Evolutionary conservation across 2,329 filamentous ascomycete species (phyloP).

Genomic region (Verruconis gallopava): DNA sequence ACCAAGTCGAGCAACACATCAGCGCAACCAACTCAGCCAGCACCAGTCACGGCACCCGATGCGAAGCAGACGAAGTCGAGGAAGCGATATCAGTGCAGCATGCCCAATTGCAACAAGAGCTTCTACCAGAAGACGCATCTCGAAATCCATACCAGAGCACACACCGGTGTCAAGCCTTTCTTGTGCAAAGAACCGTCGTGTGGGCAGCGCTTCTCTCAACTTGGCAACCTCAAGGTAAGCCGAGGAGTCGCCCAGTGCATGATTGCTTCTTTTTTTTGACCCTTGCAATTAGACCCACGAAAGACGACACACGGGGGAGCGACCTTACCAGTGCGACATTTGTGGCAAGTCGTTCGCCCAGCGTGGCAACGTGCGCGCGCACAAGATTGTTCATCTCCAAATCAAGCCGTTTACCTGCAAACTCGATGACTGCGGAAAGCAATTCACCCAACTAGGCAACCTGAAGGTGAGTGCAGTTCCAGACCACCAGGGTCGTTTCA

Average conservation of each 20-base stretch:
- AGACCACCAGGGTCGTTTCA: not conserved
- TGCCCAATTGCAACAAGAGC: constrained; percentile 62
- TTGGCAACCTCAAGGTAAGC: constrained; percentile 74
- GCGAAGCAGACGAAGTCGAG: constrained; percentile 28
- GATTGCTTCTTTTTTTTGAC: no score
- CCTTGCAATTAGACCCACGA: constrained; percentile 56
- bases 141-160: constrained; percentile 75
- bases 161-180: constrained; percentile 84
- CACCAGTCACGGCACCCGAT: constrained; percentile 16
- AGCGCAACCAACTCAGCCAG: constrained; percentile 17
- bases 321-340: constrained; percentile 65
- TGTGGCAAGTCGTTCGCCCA: constrained; percentile 79
- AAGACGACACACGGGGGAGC: constrained; percentile 75
- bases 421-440: constrained; percentile 72
- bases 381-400: constrained; percentile 67
- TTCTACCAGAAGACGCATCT: constrained; percentile 90
- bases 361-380: constrained; percentile 71
- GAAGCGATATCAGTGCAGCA: constrained; percentile 61
- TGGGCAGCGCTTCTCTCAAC: constrained; percentile 70
- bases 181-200: constrained; percentile 67
- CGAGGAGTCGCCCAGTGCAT: no score
- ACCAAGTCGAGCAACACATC: constrained; percentile 23
- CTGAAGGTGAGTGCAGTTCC: constrained; percentile 60
- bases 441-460: constrained; percentile 83
- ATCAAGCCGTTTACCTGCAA: constrained; percentile 70